Evolutionary conservation across 805 yeast genomes (phyloP), one percentile per base, ranked within the genome.

Genomic region (Sungouiozyma ichnusensis): DNA sequence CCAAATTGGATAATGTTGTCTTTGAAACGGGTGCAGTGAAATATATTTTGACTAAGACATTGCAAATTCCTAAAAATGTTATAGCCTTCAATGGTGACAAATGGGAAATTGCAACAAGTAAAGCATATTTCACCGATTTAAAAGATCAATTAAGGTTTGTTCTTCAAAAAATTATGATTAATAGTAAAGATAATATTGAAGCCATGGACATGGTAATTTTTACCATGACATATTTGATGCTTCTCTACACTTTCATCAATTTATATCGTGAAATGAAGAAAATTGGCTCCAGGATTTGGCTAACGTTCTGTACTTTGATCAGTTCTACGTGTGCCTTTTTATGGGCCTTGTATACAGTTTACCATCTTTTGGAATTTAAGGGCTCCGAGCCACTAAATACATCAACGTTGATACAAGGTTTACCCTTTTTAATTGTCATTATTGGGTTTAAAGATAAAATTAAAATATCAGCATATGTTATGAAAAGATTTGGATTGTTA

Each of bases 391-490:
- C 83, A 42, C 11, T 24, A 24, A 24, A 11, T 6, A 24, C 29
- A 7, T 24, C 29, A 24, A 76, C 84, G 41, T 68, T 90, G 48
- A 76, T 87, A 44, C 97, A 92, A 66, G 97, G 96, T 20, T 66
- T 90, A 37, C 98, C 98, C 16, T 90, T 92, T 63, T 73, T 90
- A 54, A 94, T 90, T 16, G 86, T 94, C 16, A 79, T 86, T 3
- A 77, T 92, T 55, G 98, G 97, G 1, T 90, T 90, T 64, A 87
- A 85, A 57, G 82, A 85, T 60, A 87, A 88, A 54, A 74, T 85
- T 15, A 69, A 76, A 8, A 70, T 87, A 47, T 80, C 95, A 1
- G 64, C 72, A 18, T 72, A 76, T 37, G 78, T 79, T 16, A 55
- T 75, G 53, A 61, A 65, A 37, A 57, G 64, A 42, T 59, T 55